phyloP scores from a whole-genome alignment of 768 basidiomycete species.

The Lepiota brunneoincarnata region DNA sequence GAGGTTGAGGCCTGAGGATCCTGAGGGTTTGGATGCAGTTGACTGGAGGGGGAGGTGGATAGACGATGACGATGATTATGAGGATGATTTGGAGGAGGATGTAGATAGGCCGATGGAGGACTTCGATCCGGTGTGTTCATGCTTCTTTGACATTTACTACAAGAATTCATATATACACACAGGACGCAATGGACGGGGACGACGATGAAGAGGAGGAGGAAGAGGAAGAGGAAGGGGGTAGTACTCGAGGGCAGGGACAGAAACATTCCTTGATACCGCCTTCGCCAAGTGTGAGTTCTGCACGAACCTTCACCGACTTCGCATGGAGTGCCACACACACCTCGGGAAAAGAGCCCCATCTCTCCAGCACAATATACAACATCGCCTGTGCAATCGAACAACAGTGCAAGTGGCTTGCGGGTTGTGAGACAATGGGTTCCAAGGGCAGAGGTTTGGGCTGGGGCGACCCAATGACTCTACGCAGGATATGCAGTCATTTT shows the following conservation, averaged over 20 bases:
- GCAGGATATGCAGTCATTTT: conserved; percentile 14
- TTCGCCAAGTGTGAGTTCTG: conserved; percentile 41
- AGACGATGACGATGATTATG: conserved; percentile 59
- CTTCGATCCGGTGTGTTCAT: conserved; percentile 68
- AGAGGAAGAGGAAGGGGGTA: conserved; percentile 56
- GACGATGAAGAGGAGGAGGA: conserved; percentile 62
- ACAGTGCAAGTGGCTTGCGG: conserved; percentile 21
- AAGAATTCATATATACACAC: conserved; percentile 5
- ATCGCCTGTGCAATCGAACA: conserved; percentile 23
- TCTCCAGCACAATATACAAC: conserved; percentile 23
- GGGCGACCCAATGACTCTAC: conserved; percentile 30
- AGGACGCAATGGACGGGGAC: conserved; percentile 51
- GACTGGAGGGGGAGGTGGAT: conserved; percentile 93
- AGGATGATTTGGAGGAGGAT: conserved; percentile 64
- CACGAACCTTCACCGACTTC: conserved; percentile 53
- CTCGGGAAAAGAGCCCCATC: conserved; percentile 35
- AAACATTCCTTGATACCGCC: conserved; percentile 32
- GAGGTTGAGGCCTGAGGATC: conserved; percentile 77
- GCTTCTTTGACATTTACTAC: neutral
- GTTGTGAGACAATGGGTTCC: conserved; percentile 36
- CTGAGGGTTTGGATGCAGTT: conserved; percentile 79
- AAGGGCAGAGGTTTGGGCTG: conserved; percentile 30
- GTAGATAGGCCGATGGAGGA: conserved; percentile 82
- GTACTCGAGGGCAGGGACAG: conserved; percentile 30
- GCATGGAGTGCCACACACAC: conserved; percentile 42